phyloP scores from a whole-genome alignment of 371 early-diverging fungal species.

The Dentiscutata heterogama region DNA sequence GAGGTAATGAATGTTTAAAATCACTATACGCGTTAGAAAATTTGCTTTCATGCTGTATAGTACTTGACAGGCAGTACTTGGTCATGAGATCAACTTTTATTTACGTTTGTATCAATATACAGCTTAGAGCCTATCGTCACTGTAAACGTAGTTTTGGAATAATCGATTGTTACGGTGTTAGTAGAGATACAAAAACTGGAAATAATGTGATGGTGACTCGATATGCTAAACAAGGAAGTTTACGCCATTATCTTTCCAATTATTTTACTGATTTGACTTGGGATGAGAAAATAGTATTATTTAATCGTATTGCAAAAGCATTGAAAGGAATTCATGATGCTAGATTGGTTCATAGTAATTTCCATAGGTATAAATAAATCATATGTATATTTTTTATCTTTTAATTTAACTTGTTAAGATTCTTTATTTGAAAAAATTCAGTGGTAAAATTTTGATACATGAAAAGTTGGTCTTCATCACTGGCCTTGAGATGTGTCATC shows the following conservation, averaged over 20 bases:
- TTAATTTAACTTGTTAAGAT: no score
- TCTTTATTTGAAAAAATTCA: no score
- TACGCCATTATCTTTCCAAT: background rate
- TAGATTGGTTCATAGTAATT: background rate
- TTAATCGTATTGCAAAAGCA: background rate
- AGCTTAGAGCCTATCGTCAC: no score
- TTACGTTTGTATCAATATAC: no score
- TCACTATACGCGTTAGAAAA: no score
- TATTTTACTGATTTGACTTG: background rate
- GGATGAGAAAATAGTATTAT: background rate
- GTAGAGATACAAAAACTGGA: background rate
- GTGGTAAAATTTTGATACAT: background rate
- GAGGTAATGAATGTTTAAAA: conserved; percentile 20
- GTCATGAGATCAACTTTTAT: no score
- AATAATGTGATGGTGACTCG: background rate
- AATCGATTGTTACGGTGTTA: background rate
- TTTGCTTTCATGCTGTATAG: no score
- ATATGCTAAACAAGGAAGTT: conserved; percentile 8
- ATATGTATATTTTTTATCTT: background rate
- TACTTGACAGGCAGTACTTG: no score
- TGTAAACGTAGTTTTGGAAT: background rate
- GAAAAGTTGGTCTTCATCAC: background rate
- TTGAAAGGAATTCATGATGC: background rate
- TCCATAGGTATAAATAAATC: background rate
- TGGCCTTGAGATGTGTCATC: background rate